Evolutionary conservation across 768 basidiomycete species (phyloP), one percentile per base, ranked within the genome.

Genomic region (Boletus rex-veris): DNA sequence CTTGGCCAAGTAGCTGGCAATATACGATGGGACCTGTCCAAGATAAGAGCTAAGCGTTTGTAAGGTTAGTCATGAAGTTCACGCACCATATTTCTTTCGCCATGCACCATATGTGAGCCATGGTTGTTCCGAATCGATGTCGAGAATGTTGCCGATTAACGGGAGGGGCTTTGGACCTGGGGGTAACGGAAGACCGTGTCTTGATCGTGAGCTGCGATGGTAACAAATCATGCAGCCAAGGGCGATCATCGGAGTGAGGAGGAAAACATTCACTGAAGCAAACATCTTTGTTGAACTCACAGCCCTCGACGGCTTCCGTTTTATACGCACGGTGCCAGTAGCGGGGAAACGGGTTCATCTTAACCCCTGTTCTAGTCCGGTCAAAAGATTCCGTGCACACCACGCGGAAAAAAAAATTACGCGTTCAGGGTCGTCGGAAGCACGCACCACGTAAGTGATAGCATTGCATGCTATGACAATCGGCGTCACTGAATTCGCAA

Each of bases 41-140:
- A 15, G 30, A 30, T 33, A n/a, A n/a, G 45, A 43, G 35, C 7
- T 48, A 10, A 47, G 40, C 8, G 5, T 19, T 9, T 24, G 15
- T 12, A 3, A 31, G 18, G 6, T 16, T 37, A n/a, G 40, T 21
- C 8, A 19, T 15, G 15, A 42, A 42, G n/a, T 38, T 14, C 30
- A 11, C 58, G 39, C 28, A 64, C 67, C 67, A 42, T 71, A 71
- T 57, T 54, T 66, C 41, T 60, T 64, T 45, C 58, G 54, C 67
- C 67, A 68, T 16, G 16, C n/a, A 33, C 68, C 56, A 18, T 68
- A 68, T 16, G 67, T 68, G 41, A 66, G 58, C 63, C 63, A 66
- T 8, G 66, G 66, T 28, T 58, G 52, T 24, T 60, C 31, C 2
- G 60, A 44, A 38, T 66, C 47, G 35, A 66, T 60, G 8, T 68